Conservation (phyloP, 2,329 filamentous ascomycete species). For the Elsinoe batatas region DNA sequence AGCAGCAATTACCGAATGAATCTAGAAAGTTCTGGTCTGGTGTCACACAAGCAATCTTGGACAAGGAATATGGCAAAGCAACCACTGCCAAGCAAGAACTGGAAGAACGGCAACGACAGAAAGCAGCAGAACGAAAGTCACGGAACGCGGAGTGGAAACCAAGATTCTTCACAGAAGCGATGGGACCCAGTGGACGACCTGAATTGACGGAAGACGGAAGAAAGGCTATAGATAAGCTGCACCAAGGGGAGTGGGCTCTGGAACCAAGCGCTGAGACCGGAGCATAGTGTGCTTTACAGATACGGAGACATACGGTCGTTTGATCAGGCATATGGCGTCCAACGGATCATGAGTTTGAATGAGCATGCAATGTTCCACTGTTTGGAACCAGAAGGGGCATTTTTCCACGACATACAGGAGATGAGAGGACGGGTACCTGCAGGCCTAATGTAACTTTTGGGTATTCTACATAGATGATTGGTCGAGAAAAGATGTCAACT, state of each 20-base stretch:
- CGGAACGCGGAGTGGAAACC: conserved; percentile 65
- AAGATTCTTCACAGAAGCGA: conserved; percentile 67
- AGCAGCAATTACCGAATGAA: conserved; percentile 78
- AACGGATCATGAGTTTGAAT: neutral
- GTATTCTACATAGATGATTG: conserved; percentile 8
- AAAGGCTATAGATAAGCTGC: conserved; percentile 46
- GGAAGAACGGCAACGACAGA: conserved; percentile 79
- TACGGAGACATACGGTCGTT: neutral
- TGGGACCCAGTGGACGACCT: conserved; percentile 52
- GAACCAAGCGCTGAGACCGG: conserved; percentile 35
- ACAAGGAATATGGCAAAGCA: conserved; percentile 74
- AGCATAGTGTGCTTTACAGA: conserved; percentile 19
- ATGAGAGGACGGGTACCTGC: conserved; percentile 1
- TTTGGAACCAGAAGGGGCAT: neutral
- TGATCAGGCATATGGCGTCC: conserved; percentile 5
- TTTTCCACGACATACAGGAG: neutral
- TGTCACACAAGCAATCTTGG: conserved; percentile 75
- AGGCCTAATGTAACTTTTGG: conserved; percentile 6
- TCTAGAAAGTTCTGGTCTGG: conserved; percentile 77
- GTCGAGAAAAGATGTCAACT: neutral
- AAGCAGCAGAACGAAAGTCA: conserved; percentile 68
- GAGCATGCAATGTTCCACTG: neutral
- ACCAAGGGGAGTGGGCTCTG: conserved; percentile 42
- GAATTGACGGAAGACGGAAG: conserved; percentile 55
- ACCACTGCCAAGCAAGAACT: conserved; percentile 83